Base-by-base conservation (phyloP, 2,329 filamentous ascomycete species). In the Myrmaecium sp. region DNA sequence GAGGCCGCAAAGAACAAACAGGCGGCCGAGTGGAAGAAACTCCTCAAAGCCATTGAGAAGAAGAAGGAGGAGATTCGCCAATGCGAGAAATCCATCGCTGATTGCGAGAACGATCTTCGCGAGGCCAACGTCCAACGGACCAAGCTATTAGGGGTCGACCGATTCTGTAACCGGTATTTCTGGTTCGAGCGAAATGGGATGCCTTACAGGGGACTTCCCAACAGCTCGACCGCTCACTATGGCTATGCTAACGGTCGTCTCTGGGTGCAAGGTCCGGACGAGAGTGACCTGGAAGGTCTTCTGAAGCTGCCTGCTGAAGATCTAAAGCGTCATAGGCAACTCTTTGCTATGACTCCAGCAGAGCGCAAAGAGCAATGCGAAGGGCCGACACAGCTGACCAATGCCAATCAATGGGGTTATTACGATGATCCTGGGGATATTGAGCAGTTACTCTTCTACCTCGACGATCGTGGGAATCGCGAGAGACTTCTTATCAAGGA, bases 151-250 rank as follows among this genome's bases (percentile, higher is more conserved):
- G 89, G 89, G 33, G 86, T 89, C 49, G 89, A 98, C 53, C 73
- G 89, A 23, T 98, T 93, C 61, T 93, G 86, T 73, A 95, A 98
- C 52, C 72, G 86, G 28, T 98, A 95, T 54, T 95, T 91, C 61
- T 98, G 89, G 86, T 94, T 95, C 49, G 89, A 98, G 54, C 76
- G 86, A 35, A 98, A 95, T 44, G 89, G 84, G 14, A 95, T 95
- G 84, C 89, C 89, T 0, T 93, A 86, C 43, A 82, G 67, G 17
- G 89, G 89, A 4, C 63, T 94, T 29, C 84, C 84, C 0, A 70
- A 68, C 36, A 92, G 82, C 50, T 94, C 84, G 10, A 95, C 86
- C 2, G 78, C 82, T 1, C 64, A 73, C 23, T 83, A 86, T 13
- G 74, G 69, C 6, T 98, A 95, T 46, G 84, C 86, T 21, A 98